Percentiles rank a stretch among this genome's conserved stretches.
Conservation (phyloP, 768 basidiomycete species). For the Holtermannia corniformis region DNA sequence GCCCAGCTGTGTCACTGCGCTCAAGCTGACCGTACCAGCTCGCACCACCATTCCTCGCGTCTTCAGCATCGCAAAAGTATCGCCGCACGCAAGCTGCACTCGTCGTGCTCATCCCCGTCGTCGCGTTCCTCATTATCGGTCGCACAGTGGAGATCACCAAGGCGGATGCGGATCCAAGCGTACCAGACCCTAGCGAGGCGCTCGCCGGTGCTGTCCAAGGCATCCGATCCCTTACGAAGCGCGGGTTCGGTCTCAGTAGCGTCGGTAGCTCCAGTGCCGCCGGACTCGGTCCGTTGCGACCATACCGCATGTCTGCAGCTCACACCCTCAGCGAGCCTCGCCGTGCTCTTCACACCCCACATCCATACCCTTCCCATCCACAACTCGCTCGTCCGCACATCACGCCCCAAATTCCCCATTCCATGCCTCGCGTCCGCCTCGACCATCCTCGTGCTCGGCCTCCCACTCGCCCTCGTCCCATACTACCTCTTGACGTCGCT, state of each 20-base stretch:
- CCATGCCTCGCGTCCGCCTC: constrained; percentile 26
- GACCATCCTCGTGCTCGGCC: constrained; percentile 23
- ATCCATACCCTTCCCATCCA: constrained; percentile 37
- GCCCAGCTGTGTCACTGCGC: neutral
- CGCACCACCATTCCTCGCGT: constrained; percentile 30
- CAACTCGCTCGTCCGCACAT: constrained; percentile 20
- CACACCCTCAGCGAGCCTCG: constrained; percentile 22
- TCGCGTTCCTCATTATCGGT: constrained; percentile 37
- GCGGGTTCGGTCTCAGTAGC: constrained; percentile 8
- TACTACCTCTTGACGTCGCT: constrained; percentile 34
- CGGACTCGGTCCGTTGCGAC: constrained; percentile 28
- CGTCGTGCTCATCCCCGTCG: constrained; percentile 29
- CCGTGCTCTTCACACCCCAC: constrained; percentile 36
- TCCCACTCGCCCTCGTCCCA: constrained; percentile 37
- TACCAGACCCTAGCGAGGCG: neutral
- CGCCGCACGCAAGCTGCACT: constrained; percentile 18
- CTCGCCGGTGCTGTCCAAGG: neutral
- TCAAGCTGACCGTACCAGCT: neutral
- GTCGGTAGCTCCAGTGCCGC: constrained; percentile 24
- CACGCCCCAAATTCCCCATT: constrained; percentile 32
- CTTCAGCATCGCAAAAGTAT: constrained; percentile 20
- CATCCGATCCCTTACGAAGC: neutral
- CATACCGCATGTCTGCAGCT: neutral
- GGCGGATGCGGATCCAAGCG: constrained; percentile 16
- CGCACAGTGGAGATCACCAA: constrained; percentile 38